Evolutionary conservation across 2,329 filamentous ascomycete species (phyloP), one percentile per base, ranked within the genome.

Genomic region (Aspergillus caelatus): DNA sequence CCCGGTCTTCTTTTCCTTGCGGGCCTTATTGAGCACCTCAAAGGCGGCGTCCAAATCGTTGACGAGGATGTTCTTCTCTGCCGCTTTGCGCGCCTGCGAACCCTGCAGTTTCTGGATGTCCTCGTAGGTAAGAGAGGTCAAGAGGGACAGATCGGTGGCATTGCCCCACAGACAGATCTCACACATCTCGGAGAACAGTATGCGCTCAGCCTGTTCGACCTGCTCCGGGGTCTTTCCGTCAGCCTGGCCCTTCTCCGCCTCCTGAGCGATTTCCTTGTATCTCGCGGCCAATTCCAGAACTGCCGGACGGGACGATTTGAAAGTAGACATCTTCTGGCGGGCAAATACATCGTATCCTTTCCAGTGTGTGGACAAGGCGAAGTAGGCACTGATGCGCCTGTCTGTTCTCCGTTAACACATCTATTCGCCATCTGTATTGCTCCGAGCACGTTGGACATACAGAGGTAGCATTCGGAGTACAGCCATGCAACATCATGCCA

Each of bases 151-250:
- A 77, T 98, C 95, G 0, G 94, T 98, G 1, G 94, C 95, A 77
- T 98, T 98, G 12, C 94, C 94, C 94, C 94, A 98, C 2, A 98
- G 86, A 75, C 94, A 97, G 70, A 97, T 95, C 82, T 97, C 93
- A 78, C 90, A 94, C 91, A 98, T 96, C 76, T 98, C 94, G 28
- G 85, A 85, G 80, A 98, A 98, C 30, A 97, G 82, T 0, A 94
- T 79, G 74, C 88, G 87, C 75, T 96, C 91, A 0, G 91, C 89
- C 61, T 90, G 86, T 34, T 87, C 85, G 57, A 88, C 74, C 68
- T 88, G 80, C 60, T 83, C 77, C 2, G 75, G 48, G 0, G 72
- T 71, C 61, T 72, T 70, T 34, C 71, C 64, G 16, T 70, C 68
- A 4, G 39, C 36, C 9, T 58, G 80, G 3, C 82, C 82, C 68